phyloP scores from a whole-genome alignment of 2,329 filamentous ascomycete species.

The Botrytis galanthina region DNA sequence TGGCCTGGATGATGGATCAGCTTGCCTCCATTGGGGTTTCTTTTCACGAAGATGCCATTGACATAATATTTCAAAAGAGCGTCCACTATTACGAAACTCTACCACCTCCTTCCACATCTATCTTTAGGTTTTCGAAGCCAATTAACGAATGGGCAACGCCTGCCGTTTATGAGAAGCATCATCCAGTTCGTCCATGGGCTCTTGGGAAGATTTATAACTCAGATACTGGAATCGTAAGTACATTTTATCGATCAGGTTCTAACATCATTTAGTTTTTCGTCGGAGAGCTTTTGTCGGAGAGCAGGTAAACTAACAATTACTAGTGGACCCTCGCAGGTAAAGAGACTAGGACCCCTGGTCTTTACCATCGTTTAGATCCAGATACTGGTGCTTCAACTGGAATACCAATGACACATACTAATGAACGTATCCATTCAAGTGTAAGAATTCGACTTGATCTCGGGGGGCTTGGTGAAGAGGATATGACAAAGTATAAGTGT shows the following conservation, averaged over 20 bases:
- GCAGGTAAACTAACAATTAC: not conserved
- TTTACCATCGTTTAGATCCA: constrained; percentile 42
- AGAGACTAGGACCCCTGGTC: constrained; percentile 39
- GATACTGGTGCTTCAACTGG: constrained; percentile 41
- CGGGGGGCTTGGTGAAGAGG: constrained; percentile 39
- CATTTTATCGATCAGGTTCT: not conserved
- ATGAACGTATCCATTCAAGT: constrained; percentile 42
- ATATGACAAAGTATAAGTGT: constrained; percentile 39
- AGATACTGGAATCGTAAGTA: constrained; percentile 27
- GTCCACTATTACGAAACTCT: constrained; percentile 34
- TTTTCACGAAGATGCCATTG: constrained; percentile 40
- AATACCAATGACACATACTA: constrained; percentile 41
- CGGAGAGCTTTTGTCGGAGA: not conserved
- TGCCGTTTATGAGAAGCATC: constrained; percentile 48
- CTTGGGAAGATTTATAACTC: constrained; percentile 40
- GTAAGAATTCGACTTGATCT: constrained; percentile 40
- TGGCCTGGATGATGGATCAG: constrained; percentile 52
- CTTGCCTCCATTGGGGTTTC: constrained; percentile 39
- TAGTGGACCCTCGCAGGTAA: constrained; percentile 45
- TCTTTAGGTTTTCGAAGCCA: constrained; percentile 26
- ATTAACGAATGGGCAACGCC: constrained; percentile 46
- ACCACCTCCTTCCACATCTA: constrained; percentile 22
- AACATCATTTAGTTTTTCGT: constrained; percentile 29
- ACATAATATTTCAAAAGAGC: constrained; percentile 36
- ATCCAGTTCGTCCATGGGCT: constrained; percentile 43